These are phyloP conservation scores for Trifolium dubium DNA, from an alignment of 306 rosid genomes.

Conservation along the genomic window DNA sequence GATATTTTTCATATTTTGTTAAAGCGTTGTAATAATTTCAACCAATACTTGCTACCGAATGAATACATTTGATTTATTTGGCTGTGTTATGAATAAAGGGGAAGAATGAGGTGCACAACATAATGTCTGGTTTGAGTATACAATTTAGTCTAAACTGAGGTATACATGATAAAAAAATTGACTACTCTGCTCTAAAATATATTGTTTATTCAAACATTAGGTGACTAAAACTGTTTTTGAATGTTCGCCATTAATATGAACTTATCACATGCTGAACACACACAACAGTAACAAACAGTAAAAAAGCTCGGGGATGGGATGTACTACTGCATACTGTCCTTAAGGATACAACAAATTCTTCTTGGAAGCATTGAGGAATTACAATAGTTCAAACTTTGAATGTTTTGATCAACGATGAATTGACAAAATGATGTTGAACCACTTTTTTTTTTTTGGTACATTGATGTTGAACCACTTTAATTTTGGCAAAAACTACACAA, in stretches of 20 bases:
- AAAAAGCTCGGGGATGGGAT: too few relatives aligned
- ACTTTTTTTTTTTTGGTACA: too few relatives aligned
- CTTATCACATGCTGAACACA: neutral
- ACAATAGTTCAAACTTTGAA: too few relatives aligned
- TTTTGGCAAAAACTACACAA: too few relatives aligned
- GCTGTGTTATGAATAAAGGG: constrained; percentile 15
- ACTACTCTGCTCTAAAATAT: neutral
- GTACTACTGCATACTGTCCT: too few relatives aligned
- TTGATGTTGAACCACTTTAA: too few relatives aligned
- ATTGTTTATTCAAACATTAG: neutral
- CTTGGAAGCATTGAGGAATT: too few relatives aligned
- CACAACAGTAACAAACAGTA: neutral
- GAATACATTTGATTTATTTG: neutral
- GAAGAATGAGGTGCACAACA: neutral
- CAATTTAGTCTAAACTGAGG: neutral
- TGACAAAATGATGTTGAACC: too few relatives aligned
- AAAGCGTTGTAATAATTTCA: constrained; percentile 27
- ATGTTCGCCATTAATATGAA: neutral
- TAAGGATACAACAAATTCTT: too few relatives aligned
- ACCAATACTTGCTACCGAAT: neutral
- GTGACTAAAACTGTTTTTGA: neutral
- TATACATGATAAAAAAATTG: constrained; percentile 9
- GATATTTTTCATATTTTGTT: neutral
- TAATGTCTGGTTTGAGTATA: neutral
- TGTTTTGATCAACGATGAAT: too few relatives aligned